phyloP scores from a whole-genome alignment of 2,329 filamentous ascomycete genomes.

The Acarospora socialis region DNA sequence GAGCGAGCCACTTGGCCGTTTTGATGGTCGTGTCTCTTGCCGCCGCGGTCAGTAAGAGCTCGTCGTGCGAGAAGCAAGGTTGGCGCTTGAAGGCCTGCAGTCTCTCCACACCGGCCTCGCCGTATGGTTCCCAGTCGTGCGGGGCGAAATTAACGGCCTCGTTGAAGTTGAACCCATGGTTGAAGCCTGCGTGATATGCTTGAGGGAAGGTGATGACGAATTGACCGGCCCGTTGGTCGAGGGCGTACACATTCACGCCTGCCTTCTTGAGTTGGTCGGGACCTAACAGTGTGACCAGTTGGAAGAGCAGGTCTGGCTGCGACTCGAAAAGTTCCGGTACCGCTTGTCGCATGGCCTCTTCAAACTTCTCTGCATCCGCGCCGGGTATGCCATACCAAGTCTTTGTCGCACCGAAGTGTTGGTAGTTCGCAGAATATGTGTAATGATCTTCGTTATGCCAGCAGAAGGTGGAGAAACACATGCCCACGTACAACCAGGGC shows the following conservation, averaged over 20 bases:
- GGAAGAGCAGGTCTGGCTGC: constrained; percentile 89
- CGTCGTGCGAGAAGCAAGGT: constrained; percentile 94
- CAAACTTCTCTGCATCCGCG: constrained; percentile 86
- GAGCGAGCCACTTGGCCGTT: constrained; percentile 88
- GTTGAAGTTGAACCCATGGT: constrained; percentile 98
- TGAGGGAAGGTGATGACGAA: constrained; percentile 95
- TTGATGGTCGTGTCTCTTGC: constrained; percentile 68
- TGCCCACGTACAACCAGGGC: constrained; percentile 96
- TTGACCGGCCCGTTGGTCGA: constrained; percentile 93
- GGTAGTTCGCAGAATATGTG: constrained; percentile 94
- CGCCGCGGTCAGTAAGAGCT: constrained; percentile 80
- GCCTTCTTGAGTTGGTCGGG: constrained; percentile 88
- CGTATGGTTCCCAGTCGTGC: constrained; percentile 85
- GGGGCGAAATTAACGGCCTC: constrained; percentile 98
- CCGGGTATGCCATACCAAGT: constrained; percentile 98
- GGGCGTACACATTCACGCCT: constrained; percentile 79
- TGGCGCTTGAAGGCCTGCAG: constrained; percentile 79
- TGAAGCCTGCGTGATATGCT: constrained; percentile 95
- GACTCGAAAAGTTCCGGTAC: constrained; percentile 95
- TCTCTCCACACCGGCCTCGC: constrained; percentile 70
- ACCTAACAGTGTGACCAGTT: constrained; percentile 88
- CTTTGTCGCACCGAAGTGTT: constrained; percentile 95
- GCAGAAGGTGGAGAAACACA: constrained; percentile 99
- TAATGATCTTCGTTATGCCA: constrained; percentile 99
- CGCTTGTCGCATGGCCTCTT: constrained; percentile 85